These are phyloP conservation scores for Dichotomocladium elegans DNA, from an alignment of 371 early-diverging fungal genomes.

Conservation along the genomic window DNA sequence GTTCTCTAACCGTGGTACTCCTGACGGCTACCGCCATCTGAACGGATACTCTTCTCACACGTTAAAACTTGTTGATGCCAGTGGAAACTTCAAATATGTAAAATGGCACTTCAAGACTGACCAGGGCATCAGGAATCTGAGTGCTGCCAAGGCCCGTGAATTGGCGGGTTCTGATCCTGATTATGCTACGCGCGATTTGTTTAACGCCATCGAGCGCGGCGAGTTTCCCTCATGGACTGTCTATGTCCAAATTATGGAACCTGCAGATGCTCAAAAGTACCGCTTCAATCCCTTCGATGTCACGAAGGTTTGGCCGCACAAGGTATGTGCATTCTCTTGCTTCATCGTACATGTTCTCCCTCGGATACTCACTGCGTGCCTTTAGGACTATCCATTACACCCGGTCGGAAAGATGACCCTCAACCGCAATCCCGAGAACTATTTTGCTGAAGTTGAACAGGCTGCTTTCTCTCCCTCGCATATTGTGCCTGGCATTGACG, in stretches of 20 bases:
- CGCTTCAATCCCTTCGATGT: conserved; percentile 80
- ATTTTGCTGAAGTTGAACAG: conserved; percentile 82
- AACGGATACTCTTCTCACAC: conserved; percentile 79
- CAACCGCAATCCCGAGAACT: conserved; percentile 76
- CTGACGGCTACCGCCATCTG: conserved; percentile 77
- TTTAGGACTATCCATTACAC: conserved; percentile 26
- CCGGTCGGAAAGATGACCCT: conserved; percentile 71
- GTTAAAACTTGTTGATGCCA: conserved; percentile 68
- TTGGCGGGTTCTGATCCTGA: conserved; percentile 70
- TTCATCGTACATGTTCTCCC: conserved; percentile 18
- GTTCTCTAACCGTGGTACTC: conserved; percentile 80
- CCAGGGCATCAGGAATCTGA: conserved; percentile 75
- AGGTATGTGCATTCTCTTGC: conserved; percentile 16
- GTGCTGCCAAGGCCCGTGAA: conserved; percentile 58
- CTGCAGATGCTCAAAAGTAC: conserved; percentile 68
- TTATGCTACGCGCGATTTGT: conserved; percentile 73
- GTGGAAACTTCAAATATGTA: conserved; percentile 69
- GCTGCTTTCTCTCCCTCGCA: conserved; percentile 72
- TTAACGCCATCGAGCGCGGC: conserved; percentile 66
- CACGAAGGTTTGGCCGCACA: conserved; percentile 82
- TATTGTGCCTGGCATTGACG: conserved; percentile 74
- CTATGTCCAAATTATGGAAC: conserved; percentile 72
- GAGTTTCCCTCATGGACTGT: conserved; percentile 76
- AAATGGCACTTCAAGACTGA: conserved; percentile 88
- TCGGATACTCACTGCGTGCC: conserved; percentile 40